Evolutionary conservation across 768 basidiomycete genomes (phyloP).

Genomic region (Phlebiopsis gigantea): DNA sequence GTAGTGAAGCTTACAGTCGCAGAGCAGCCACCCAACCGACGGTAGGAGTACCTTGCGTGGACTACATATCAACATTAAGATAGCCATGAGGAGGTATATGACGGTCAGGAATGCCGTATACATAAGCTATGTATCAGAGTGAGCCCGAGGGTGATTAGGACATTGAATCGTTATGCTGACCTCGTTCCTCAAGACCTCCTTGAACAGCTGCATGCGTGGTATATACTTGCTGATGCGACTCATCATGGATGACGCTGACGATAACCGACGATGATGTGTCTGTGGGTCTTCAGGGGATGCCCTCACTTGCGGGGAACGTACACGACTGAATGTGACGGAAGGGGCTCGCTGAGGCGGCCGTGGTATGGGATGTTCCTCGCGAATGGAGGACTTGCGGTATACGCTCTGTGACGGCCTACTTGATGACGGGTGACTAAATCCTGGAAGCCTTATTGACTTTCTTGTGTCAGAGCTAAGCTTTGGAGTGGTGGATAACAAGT

Average conservation of each 20-base stretch:
- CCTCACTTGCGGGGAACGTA: constrained; percentile 11
- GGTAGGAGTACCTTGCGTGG: constrained; percentile 40
- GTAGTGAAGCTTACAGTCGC: constrained; percentile 44
- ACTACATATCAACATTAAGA: constrained; percentile 46
- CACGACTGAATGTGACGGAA: constrained; percentile 7
- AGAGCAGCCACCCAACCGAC: constrained; percentile 45
- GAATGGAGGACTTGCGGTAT: constrained; percentile 19
- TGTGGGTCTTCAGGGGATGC: neutral
- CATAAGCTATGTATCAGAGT: constrained; percentile 34
- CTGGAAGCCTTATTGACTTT: neutral
- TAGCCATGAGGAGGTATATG: constrained; percentile 41
- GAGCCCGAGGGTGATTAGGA: no score
- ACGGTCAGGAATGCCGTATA: constrained; percentile 52
- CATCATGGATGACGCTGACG: constrained; percentile 22
- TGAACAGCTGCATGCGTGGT: constrained; percentile 49
- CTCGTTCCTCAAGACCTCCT: constrained; percentile 57
- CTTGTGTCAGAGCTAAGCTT: neutral
- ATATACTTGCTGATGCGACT: constrained; percentile 45
- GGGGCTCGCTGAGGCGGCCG: constrained; percentile 15
- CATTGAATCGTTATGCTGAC: constrained; percentile 28
- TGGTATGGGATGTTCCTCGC: constrained; percentile 15
- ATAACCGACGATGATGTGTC: constrained; percentile 1
- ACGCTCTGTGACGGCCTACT: neutral
- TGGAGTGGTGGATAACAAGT: neutral
- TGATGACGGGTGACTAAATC: neutral